phyloP scores from a whole-genome alignment of 306 rosid species.

The Casuarina glauca region DNA sequence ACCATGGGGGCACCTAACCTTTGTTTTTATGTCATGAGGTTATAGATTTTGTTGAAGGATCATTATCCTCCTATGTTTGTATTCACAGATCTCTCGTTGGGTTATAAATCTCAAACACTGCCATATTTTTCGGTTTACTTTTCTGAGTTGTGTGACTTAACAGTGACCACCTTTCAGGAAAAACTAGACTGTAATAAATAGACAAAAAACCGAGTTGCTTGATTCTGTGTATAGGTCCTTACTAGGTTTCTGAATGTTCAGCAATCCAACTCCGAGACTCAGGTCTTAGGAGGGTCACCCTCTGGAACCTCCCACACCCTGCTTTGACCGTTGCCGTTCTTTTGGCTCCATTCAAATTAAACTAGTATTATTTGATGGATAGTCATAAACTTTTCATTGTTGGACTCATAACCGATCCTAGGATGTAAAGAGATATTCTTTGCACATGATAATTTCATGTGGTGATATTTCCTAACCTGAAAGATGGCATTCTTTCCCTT shows the following conservation, averaged over 20 bases:
- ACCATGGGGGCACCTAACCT: background rate
- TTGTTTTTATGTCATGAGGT: background rate
- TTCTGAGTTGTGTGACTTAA: background rate
- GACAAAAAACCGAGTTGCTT: background rate
- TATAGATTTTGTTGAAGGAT: background rate
- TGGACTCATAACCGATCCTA: slow-evolving; percentile 2
- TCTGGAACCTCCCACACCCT: too few relatives aligned
- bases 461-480: slow-evolving; percentile 16
- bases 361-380: background rate
- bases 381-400: background rate
- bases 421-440: background rate
- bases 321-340: background rate
- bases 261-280: background rate
- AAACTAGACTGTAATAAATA: background rate
- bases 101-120: background rate
- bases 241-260: background rate
- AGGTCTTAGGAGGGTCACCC: too few relatives aligned
- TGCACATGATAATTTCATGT: background rate
- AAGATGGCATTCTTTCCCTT: background rate
- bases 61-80: background rate
- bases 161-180: background rate
- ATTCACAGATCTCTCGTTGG: background rate
- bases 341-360: background rate
- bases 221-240: background rate
- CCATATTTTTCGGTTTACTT: too few relatives aligned